These are phyloP conservation scores for Starmerella powellii DNA, from an alignment of 805 yeast species.

Conservation along the genomic window DNA sequence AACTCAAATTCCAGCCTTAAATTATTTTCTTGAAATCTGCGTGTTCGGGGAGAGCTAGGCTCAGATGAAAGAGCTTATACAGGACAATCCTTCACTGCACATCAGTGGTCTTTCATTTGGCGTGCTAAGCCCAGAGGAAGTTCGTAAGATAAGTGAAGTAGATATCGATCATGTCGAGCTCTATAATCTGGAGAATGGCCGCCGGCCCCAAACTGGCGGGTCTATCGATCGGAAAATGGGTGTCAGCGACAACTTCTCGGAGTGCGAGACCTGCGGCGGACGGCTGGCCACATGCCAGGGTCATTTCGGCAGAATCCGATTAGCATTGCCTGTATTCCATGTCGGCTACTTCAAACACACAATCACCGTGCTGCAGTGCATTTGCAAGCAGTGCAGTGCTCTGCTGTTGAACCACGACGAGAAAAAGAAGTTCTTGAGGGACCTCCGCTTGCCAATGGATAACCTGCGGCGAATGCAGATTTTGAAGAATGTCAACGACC, in stretches of 20 bases:
- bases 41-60: not conserved
- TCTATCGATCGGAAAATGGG: constrained; percentile 94
- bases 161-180: constrained; percentile 85
- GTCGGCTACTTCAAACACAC: constrained; percentile 93
- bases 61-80: constrained; percentile 33
- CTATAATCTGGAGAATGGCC: constrained; percentile 79
- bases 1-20: not conserved
- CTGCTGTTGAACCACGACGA: constrained; percentile 61
- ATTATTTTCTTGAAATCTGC: constrained; percentile 3
- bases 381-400: constrained; percentile 80
- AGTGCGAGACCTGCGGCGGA: constrained; percentile 87
- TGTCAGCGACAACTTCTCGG: constrained; percentile 70
- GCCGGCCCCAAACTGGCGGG: constrained; percentile 71
- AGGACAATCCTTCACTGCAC: constrained; percentile 77
- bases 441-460: constrained; percentile 78
- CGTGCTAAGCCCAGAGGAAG: constrained; percentile 83
- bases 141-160: constrained; percentile 85
- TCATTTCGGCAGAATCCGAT: constrained; percentile 88
- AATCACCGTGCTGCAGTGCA: constrained; percentile 73
- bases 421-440: constrained; percentile 58
- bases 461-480: constrained; percentile 85
- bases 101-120: constrained; percentile 86
- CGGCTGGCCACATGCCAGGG: constrained; percentile 92
- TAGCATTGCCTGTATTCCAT: constrained; percentile 93
- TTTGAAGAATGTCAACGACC: constrained; percentile 70